Evolutionary conservation across 2,329 filamentous ascomycete genomes (phyloP).

Genomic region (Fusarium mexicanum): DNA sequence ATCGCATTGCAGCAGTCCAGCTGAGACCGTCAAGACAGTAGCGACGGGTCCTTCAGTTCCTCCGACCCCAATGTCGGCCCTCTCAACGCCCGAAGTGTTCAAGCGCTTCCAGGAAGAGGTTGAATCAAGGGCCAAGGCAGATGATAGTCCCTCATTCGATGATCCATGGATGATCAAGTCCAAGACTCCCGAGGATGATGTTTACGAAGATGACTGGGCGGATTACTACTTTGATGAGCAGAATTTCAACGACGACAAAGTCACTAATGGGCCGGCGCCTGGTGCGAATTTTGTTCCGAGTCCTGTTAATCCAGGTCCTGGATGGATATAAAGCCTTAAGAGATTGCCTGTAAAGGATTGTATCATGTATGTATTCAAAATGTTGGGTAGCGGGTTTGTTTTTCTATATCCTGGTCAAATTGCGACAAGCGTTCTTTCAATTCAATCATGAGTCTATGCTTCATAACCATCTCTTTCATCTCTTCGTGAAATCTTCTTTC

Average conservation of each 20-base stretch:
- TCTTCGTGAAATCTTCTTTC: slow-evolving; percentile 25
- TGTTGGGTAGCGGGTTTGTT: slow-evolving; percentile 22
- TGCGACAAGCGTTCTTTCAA: slow-evolving; percentile 24
- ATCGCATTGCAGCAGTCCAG: slow-evolving; percentile 7
- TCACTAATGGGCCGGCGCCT: background rate
- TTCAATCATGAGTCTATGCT: slow-evolving; percentile 30
- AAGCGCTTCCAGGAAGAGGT: slow-evolving; percentile 32
- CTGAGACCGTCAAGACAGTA: slow-evolving; percentile 15
- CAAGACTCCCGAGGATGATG: slow-evolving; percentile 15
- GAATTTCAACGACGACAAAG: slow-evolving; percentile 27
- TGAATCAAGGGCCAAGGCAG: background rate
- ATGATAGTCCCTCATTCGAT: slow-evolving; percentile 16
- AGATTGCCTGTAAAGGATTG: slow-evolving; percentile 1
- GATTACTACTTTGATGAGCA: slow-evolving; percentile 47
- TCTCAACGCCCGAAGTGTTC: slow-evolving; percentile 38
- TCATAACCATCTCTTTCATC: slow-evolving; percentile 27
- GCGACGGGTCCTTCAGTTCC: slow-evolving; percentile 12
- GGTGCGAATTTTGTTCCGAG: slow-evolving; percentile 31
- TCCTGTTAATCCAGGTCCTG: slow-evolving; percentile 36
- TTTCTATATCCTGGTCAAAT: slow-evolving; percentile 24
- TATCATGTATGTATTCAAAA: slow-evolving; percentile 9
- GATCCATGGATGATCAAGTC: slow-evolving; percentile 22
- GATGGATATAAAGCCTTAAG: slow-evolving; percentile 35
- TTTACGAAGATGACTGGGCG: slow-evolving; percentile 44
- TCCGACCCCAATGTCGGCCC: slow-evolving; percentile 31